Base-by-base conservation (phyloP, 306 rosid species). In the Pyrus pyrifolia region DNA sequence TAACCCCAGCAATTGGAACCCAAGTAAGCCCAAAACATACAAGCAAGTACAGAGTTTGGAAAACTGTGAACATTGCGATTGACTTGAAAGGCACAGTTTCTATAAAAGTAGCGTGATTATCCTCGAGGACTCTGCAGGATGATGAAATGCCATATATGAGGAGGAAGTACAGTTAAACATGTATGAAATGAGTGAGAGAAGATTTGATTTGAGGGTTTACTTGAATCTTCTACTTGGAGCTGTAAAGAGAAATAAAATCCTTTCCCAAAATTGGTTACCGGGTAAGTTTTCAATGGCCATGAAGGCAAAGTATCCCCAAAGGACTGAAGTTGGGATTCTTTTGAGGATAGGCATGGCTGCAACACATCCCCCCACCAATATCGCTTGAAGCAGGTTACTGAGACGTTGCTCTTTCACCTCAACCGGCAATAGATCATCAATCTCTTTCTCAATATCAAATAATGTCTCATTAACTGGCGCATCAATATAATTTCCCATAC, bases 201-300 rank as follows among this genome's bases (percentile, higher is more conserved):
- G n/a, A n/a, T n/a, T 27, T 40, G 30, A 35, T 13, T 40, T 52
- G 46, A 65, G 51, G 42, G 33, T 8, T 82, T 82, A 88, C 92
- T 86, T 88, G 90, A 42, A 96, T 92, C 99, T 84, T 88, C 99
- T 82, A 83, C 92, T 91, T 29, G 98, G 99, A 44, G 98, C 96
- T 12, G 99, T 96, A 82, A 92, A 96, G 81, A 96, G 97, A 77
- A 96, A 78, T 12, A 92, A 75, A 79, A 92, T 96, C 83, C 99
- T 89, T 81, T 96, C 99, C 99, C 99, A 96, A 81, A 92, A 96
- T 78, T 96, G 99, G 78, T 96, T 96, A 63, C 99, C 99, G 0
- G 99, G 99, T 78, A 96, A 86, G 83, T 97, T 96, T 81, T 96
- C 99, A 51, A 96, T 96, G 4, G 99, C 99, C 99, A 96, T 96